Evolutionary conservation across 2,329 filamentous ascomycete genomes (phyloP), one percentile per base, ranked within the genome.

Genomic region (Sclerotinia trifoliorum): DNA sequence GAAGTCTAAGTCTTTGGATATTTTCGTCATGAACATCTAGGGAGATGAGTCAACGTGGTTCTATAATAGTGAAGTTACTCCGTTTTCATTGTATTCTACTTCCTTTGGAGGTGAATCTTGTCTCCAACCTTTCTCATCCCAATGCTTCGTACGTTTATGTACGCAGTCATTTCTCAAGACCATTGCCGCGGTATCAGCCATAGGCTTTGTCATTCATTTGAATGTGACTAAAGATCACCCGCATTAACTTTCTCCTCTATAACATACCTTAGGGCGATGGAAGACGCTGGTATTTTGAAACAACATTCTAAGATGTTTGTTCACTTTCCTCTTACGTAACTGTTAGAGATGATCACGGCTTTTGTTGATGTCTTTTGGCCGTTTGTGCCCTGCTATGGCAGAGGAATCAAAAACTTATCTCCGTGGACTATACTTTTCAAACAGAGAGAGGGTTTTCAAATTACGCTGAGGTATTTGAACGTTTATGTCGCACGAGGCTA

Each of bases 361-460:
- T 97, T 97, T 96, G 85, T 84, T 85, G 92, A 96, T 89, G 92
- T 94, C 81, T 87, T 97, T 97, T 96, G 92, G 90, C 86, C 92
- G 92, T 85, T 88, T 82, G 82, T 80, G 88, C 90, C 90, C 88
- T 89, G 86, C 86, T 76, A 78, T 68, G 66, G 87, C 87, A 88
- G 90, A 89, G 91, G 90, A 94, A 90, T 83, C 90, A 96, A 97
- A 97, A 93, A 95, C 92, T 82, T 88, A 90, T 96, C 92, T 89
- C 84, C 79, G 90, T 91, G 88, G 91, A 89, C 87, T 89, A 86
- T 92, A 92, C 90, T 85, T 83, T 78, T 86, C 91, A 89, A 77
- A 93, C 89, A 84, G 91, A 94, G 88, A 90, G 86, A 87, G 54
- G 66, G 74, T 80, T 75, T 75, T 72, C 69, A 74, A 74, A 75